Percentiles rank a stretch among this genome's conserved stretches.
Conservation (phyloP, 1,284 basidiomycete genomes). For the Rhodotorula mucilaginosa region DNA sequence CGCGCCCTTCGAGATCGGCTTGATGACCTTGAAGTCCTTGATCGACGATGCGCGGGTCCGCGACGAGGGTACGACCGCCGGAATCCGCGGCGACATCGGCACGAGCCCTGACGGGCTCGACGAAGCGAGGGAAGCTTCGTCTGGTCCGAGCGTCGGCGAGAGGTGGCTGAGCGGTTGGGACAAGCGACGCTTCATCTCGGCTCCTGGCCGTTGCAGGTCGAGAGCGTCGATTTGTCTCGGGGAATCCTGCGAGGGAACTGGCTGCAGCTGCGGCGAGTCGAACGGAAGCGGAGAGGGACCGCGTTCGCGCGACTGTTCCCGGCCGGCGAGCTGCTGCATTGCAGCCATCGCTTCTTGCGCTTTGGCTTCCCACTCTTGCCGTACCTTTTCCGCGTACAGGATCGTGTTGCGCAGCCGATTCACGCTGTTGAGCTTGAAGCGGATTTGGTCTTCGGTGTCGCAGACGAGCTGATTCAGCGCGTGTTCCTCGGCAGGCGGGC, state of each 20-base stretch:
- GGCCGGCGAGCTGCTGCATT: constrained; percentile 53
- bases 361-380: constrained; percentile 93
- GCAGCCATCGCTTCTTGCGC: constrained; percentile 66
- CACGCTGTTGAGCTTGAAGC: constrained; percentile 90
- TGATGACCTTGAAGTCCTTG: constrained; percentile 99
- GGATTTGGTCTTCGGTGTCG: constrained; percentile 83
- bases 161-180: constrained; percentile 42
- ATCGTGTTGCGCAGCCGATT: constrained; percentile 98
- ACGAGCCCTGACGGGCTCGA: constrained; percentile 52
- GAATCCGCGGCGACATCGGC: constrained; percentile 76
- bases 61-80: constrained; percentile 71
- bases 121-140: constrained; percentile 17
- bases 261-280: constrained; percentile 50
- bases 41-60: constrained; percentile 85
- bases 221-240: constrained; percentile 25
- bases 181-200: constrained; percentile 31
- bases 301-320: constrained; percentile 54
- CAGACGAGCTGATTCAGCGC: constrained; percentile 76
- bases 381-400: constrained; percentile 92
- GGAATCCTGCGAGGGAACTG: constrained; percentile 22
- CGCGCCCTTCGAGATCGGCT: constrained; percentile 98
- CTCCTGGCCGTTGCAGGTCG: constrained; percentile 44
- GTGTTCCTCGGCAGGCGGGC: constrained; percentile 77
- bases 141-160: constrained; percentile 21
- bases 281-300: constrained; percentile 53